Conservation (phyloP, 108 stramenopile genomes). For the Pseudonitzschia pungens region DNA sequence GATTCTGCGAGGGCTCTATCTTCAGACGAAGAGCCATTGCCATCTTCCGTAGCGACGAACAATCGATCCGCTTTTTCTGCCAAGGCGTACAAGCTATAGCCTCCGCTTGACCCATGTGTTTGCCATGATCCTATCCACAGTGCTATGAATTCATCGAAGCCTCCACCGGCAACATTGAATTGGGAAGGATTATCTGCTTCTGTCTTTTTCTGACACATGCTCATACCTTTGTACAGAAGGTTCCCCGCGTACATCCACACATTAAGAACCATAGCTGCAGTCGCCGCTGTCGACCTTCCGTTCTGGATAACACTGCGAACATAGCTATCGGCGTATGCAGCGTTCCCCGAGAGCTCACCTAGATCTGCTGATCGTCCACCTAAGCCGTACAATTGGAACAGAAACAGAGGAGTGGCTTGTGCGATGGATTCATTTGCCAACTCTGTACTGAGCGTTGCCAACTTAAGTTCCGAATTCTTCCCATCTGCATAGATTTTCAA, state of each 20-base stretch:
- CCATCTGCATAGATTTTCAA: conserved; percentile 63
- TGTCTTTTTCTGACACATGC: conserved; percentile 52
- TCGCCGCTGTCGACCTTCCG: conserved; percentile 36
- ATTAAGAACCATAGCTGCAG: conserved; percentile 55
- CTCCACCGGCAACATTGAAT: conserved; percentile 47
- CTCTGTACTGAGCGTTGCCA: conserved; percentile 38
- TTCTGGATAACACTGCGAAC: conserved; percentile 41
- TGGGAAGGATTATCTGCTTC: conserved; percentile 55
- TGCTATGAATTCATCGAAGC: conserved; percentile 79
- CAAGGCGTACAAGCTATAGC: conserved; percentile 69
- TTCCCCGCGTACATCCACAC: conserved; percentile 75
- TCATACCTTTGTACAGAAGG: conserved; percentile 57
- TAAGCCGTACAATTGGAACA: conserved; percentile 75
- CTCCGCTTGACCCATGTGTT: conserved; percentile 47
- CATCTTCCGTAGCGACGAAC: conserved; percentile 37
- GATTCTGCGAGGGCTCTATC: conserved; percentile 39
- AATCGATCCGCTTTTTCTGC: conserved; percentile 47
- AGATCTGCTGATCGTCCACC: conserved; percentile 34
- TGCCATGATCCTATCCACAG: conserved; percentile 74
- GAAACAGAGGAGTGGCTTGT: conserved; percentile 44
- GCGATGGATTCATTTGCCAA: conserved; percentile 24
- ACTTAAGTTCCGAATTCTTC: conserved; percentile 40
- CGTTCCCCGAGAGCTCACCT: conserved; percentile 27
- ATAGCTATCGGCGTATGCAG: conserved; percentile 57
- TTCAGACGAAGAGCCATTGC: background rate